A percentile compares a stretch with the other conserved stretches of the same genome.
Conservation (phyloP, 257 asterid genomes). For the Ehretia macrophylla region DNA sequence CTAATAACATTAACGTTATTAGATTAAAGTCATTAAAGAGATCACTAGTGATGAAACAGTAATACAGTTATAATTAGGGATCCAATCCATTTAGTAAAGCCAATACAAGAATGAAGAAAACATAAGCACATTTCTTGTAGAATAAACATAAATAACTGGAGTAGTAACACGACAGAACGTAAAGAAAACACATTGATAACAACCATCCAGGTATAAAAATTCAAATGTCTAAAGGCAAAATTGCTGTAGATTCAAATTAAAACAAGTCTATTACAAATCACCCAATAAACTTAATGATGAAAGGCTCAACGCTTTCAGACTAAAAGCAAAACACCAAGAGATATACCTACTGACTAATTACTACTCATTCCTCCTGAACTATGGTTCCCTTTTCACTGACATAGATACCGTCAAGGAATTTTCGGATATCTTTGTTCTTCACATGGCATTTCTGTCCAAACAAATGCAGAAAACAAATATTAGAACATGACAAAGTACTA, state of each 20-base stretch:
- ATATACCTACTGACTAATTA: neutral
- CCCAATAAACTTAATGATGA: slow-evolving; percentile 6
- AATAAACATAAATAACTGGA: too few relatives aligned
- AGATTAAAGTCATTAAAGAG: too few relatives aligned
- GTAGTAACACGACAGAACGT: too few relatives aligned
- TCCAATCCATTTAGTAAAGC: too few relatives aligned
- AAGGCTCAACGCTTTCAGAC: neutral
- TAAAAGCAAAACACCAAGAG: slow-evolving; percentile 11
- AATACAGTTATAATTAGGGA: too few relatives aligned
- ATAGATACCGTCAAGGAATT: slow-evolving; percentile 81
- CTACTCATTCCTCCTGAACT: slow-evolving; percentile 44
- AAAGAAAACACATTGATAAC: too few relatives aligned
- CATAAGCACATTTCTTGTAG: too few relatives aligned
- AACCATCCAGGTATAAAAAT: too few relatives aligned
- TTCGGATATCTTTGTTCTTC: slow-evolving; percentile 79
- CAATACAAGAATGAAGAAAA: too few relatives aligned
- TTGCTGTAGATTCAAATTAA: neutral
- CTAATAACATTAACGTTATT: too few relatives aligned
- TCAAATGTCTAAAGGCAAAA: neutral
- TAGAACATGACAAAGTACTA: too few relatives aligned
- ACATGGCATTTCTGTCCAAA: slow-evolving; percentile 70
- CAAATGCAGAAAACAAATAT: neutral
- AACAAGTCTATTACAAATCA: neutral
- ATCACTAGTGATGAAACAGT: too few relatives aligned
- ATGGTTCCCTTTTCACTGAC: slow-evolving; percentile 75